Conservation (phyloP, 306 rosid species). For the Ceratonia siliqua region DNA sequence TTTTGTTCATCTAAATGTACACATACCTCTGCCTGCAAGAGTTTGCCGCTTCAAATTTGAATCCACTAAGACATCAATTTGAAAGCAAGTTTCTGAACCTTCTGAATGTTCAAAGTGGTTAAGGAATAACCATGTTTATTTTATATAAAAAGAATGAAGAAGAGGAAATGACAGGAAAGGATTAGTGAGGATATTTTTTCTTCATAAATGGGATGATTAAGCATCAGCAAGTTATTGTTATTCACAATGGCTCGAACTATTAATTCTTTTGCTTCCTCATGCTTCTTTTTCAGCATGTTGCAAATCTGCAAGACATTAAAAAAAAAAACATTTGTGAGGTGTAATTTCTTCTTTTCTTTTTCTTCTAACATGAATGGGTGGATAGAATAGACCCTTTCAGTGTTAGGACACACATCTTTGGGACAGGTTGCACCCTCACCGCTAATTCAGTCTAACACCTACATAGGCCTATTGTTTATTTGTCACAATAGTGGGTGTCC, state of each 20-base stretch:
- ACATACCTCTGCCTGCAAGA: constrained; percentile 39
- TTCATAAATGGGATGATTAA: constrained; percentile 84
- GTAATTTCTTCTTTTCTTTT: neutral
- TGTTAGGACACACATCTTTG: too few relatives aligned
- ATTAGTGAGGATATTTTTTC: constrained; percentile 79
- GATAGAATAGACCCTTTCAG: constrained; percentile 6
- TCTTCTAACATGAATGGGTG: constrained; percentile 1
- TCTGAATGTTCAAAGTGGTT: constrained; percentile 54
- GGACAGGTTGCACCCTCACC: too few relatives aligned
- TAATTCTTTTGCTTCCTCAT: constrained; percentile 79
- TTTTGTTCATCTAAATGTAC: neutral
- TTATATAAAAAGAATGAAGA: neutral
- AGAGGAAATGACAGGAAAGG: constrained; percentile 17
- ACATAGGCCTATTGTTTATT: too few relatives aligned
- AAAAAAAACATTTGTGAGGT: neutral
- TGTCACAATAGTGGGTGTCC: too few relatives aligned
- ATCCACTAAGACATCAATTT: constrained; percentile 61
- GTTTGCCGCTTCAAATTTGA: constrained; percentile 41
- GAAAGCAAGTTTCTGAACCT: constrained; percentile 74
- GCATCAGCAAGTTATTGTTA: constrained; percentile 80
- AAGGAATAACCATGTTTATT: constrained; percentile 46
- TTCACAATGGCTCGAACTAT: constrained; percentile 77
- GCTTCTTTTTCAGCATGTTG: constrained; percentile 84
- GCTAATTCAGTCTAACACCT: too few relatives aligned
- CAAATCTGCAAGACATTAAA: constrained; percentile 61